Evolutionary conservation across 495 filamentous ascomycete species (phyloP).

Genomic region (Podospora pseudocomata): DNA sequence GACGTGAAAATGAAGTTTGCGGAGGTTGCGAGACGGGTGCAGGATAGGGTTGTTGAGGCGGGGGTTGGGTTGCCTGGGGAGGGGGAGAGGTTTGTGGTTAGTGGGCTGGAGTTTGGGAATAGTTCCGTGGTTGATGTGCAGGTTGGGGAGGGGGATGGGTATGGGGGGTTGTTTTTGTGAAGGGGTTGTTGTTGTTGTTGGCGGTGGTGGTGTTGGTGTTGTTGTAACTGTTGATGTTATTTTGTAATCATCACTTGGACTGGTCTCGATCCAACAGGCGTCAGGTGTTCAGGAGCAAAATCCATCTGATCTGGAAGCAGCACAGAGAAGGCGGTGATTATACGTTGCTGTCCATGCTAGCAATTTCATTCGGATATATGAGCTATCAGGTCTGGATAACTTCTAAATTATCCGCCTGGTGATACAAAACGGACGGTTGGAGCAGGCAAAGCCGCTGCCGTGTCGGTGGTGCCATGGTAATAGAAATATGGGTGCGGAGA

Average conservation of each 20-base stretch:
- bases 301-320: no score
- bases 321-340: no score
- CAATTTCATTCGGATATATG: no score
- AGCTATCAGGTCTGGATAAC: no score
- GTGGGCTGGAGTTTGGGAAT: slow-evolving; percentile 23
- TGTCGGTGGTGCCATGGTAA: background rate
- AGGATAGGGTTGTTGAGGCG: background rate
- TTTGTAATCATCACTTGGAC: no score
- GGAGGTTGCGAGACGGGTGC: slow-evolving; percentile 30
- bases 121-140: slow-evolving; percentile 23
- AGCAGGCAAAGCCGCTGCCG: background rate
- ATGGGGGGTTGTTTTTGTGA: slow-evolving; percentile 25
- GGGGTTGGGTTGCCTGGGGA: slow-evolving; percentile 8
- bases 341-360: no score
- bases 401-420: background rate
- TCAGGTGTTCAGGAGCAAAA: no score
- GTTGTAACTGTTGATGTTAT: no score
- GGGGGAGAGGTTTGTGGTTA: slow-evolving; percentile 14
- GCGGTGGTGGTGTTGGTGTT: no score
- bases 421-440: background rate
- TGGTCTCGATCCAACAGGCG: no score
- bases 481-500: background rate
- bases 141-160: slow-evolving; percentile 25
- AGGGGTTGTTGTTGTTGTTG: background rate
- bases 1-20: slow-evolving; percentile 32